Evolutionary conservation across 306 rosid genomes (phyloP), one percentile per base, ranked within the genome.

Genomic region (Quercus wislizeni): DNA sequence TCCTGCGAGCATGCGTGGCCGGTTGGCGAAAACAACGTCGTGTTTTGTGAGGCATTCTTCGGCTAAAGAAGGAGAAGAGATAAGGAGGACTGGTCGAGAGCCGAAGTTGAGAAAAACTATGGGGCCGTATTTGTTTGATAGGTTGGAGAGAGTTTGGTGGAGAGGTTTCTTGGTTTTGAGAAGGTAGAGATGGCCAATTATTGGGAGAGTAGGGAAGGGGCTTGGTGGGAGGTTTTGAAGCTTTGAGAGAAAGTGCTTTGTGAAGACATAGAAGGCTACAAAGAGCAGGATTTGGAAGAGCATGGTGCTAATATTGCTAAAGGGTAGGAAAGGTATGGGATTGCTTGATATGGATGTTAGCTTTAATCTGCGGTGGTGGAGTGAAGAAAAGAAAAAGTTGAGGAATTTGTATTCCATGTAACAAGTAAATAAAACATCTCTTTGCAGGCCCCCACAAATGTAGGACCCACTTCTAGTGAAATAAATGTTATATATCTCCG

Each of bases 101-200:
- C 87, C 89, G 12, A 86, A 71, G 18, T 20, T 49, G 74, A 86
- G 80, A 74, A 69, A 21, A 23, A 83, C 63, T 7, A 86, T 17
- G 12, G 87, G 85, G 33, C 85, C 89, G 64, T 78, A 74, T 7
- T 27, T 70, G 41, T 55, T n/a, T 52, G 83, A 71, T 5, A 86
- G 7, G 17, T 80, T 74, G 56, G 81, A 74, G 3, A 86, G 83
- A 52, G 85, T 63, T 27, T 74, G 79, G 19, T 83, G 71, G 55
- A 86, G 58, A 19, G 86, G 74, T 43, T 78, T 86, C 27, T 41
- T 49, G 54, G 14, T 49, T 49, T 80, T 74, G 43, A 86, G 38
- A 41, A 83, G 86, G 76, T 80, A 51, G 79, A 86, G 89, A 80
- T 86, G 87, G 51, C 87, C 89, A 15, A 83, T 43, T 5, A 80